Percentiles rank a stretch among this genome's conserved stretches.
phyloP scores from a whole-genome alignment of 2,329 filamentous ascomycete genomes.

The Fusarium tupiense region DNA sequence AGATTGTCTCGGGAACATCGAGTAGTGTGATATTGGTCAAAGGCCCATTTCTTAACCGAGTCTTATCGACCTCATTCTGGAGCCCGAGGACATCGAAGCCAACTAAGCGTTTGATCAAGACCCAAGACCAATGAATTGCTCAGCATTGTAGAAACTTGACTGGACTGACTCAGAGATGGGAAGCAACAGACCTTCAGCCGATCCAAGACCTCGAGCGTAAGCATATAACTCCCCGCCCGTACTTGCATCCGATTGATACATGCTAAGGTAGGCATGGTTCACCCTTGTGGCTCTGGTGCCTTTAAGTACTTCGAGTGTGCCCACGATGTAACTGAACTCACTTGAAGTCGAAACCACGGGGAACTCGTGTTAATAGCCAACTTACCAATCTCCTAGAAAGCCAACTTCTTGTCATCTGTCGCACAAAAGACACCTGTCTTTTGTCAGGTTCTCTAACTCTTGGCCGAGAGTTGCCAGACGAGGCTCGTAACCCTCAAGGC shows the following conservation, averaged over 20 bases:
- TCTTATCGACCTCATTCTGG: neutral
- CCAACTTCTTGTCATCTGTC: neutral
- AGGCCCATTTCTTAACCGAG: neutral
- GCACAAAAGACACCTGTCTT: slow-evolving; percentile 5
- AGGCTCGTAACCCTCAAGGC: slow-evolving; percentile 2
- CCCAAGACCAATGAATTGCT: neutral
- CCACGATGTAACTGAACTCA: slow-evolving; percentile 1
- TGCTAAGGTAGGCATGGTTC: neutral
- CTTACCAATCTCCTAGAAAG: neutral
- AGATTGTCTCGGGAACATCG: neutral
- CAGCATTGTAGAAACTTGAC: neutral
- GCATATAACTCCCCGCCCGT: too few species aligned
- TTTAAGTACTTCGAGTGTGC: slow-evolving; percentile 9
- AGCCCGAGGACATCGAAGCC: neutral
- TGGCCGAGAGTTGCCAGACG: neutral
- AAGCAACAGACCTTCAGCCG: slow-evolving; percentile 13
- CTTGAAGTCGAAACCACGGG: neutral
- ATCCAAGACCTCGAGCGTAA: slow-evolving; percentile 1
- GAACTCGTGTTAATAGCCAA: too few species aligned
- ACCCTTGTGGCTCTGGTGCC: slow-evolving; percentile 3
- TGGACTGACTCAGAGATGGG: neutral
- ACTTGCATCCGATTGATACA: too few species aligned
- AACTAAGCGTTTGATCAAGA: neutral
- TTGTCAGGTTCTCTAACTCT: slow-evolving; percentile 6
- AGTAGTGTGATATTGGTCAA: neutral